Evolutionary conservation across 805 yeast species (phyloP), one percentile per base, ranked within the genome.

Genomic region (Cyberlindnera bimundalis): DNA sequence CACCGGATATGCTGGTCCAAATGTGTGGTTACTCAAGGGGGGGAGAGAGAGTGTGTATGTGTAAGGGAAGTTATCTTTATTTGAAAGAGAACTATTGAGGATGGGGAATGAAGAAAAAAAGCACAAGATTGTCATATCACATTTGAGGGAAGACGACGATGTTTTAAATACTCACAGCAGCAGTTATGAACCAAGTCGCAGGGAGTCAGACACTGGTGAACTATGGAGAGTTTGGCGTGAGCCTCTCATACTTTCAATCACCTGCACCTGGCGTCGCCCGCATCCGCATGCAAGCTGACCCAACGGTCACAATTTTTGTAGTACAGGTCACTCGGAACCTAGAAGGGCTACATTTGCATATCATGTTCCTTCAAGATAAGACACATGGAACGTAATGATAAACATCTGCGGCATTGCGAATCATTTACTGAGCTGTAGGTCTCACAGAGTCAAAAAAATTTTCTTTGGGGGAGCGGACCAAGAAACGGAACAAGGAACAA

Each of bases 231-330:
- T 20, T 16, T 26, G 28, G 11, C 13, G 9, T 6, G 6, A 16
- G n/a, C 16, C 29, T 10, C 10, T 21, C 24, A 21, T 6, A 19
- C 33, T 30, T 30, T 19, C 33, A 12, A 19, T n/a, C 30, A 25
- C 37, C 37, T 34, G 37, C 37, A 34, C 31, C 29, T 19, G 31
- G 24, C 10, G 24, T 19, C 15, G 23, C 14, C 21, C 28, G 25
- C 33, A 23, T 35, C 29, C 26, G 24, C 30, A 37, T 37, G 40
- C 40, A 30, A 25, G 35, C 30, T 30, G 35, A 37, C 35, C 20
- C 33, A 29, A 28, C 39, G 33, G 33, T 29, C 39, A 29, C 39
- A 35, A 30, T 15, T 19, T 30, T 15, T 3, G n/a, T 5, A 19
- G 7, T 6, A 19, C 3, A 10, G 16, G 14, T n/a, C n/a, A 18